Evolutionary conservation across 1,139 yeast genomes (phyloP).

Genomic region (Pichia sp.): DNA sequence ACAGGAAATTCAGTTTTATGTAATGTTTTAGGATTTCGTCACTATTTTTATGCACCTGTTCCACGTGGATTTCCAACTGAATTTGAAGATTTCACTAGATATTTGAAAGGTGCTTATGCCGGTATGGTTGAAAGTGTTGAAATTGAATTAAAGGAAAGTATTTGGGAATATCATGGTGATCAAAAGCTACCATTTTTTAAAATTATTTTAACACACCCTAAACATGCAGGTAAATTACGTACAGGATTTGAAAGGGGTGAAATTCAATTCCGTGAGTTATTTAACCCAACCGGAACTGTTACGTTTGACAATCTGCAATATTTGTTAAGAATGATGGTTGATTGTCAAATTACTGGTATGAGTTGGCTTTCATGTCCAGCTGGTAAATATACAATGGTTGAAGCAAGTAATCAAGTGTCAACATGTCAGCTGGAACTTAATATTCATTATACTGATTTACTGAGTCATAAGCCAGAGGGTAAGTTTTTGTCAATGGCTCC

Average conservation of each 20-base stretch:
- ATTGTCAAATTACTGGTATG: conserved; percentile 91
- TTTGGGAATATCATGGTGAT: conserved; percentile 91
- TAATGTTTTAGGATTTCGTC: conserved; percentile 81
- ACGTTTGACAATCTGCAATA: conserved; percentile 90
- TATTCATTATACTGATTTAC: conserved; percentile 59
- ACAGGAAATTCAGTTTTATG: conserved; percentile 86
- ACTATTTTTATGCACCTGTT: conserved; percentile 88
- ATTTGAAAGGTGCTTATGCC: conserved; percentile 46
- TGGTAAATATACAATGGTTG: conserved; percentile 52
- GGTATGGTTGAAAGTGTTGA: conserved; percentile 56
- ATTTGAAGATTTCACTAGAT: conserved; percentile 41
- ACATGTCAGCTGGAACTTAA: conserved; percentile 81
- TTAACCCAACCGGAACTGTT: conserved; percentile 52
- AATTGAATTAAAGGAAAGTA: conserved; percentile 66
- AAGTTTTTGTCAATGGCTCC: conserved; percentile 95
- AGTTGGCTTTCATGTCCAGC: conserved; percentile 92
- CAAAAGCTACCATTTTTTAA: conserved; percentile 75
- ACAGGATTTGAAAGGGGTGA: conserved; percentile 82
- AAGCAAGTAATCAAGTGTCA: conserved; percentile 42
- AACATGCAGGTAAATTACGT: conserved; percentile 60
- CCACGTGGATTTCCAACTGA: conserved; percentile 66
- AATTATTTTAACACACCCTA: conserved; percentile 60
- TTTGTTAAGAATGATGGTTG: conserved; percentile 82
- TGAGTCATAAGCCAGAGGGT: conserved; percentile 85
- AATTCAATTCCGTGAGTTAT: conserved; percentile 55